A percentile compares a stretch with the other conserved stretches of the same genome.
Evolutionary conservation across 2,329 filamentous ascomycete genomes (phyloP).

Genomic region (Dactylellina sp.): DNA sequence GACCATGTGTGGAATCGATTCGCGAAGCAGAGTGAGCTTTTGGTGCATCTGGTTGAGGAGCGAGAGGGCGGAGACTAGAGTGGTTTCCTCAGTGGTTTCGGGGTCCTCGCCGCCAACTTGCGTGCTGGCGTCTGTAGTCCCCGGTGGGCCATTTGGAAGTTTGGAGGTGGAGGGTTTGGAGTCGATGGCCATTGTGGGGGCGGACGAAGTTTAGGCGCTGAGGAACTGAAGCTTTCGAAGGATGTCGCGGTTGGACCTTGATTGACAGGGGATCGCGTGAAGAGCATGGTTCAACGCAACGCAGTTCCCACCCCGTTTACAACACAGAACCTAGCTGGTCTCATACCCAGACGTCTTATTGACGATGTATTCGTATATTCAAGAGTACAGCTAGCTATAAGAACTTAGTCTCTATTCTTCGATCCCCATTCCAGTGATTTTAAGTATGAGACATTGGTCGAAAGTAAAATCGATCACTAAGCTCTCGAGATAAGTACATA

Average conservation of each 20-base stretch:
- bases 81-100: conserved; percentile 44
- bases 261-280: background rate
- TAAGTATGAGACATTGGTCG: too few relatives aligned
- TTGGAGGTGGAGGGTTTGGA: background rate
- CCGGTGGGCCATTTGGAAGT: conserved; percentile 8
- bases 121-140: too few relatives aligned
- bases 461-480: too few relatives aligned
- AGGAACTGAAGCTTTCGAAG: background rate
- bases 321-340: background rate
- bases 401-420: too few relatives aligned
- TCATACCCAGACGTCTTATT: background rate
- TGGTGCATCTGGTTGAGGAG: conserved; percentile 56
- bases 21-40: conserved; percentile 51
- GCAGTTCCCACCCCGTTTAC: conserved; percentile 7
- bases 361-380: too few relatives aligned
- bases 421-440: too few relatives aligned
- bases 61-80: conserved; percentile 49
- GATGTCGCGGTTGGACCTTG: conserved; percentile 2
- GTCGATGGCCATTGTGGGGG: too few relatives aligned
- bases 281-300: background rate
- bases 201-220: background rate
- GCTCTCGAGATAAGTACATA: too few relatives aligned
- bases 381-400: background rate
- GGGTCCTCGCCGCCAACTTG: conserved; percentile 16
- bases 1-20: conserved; percentile 56